Conservation (phyloP, 208 protist genomes). For the Phytomonas francai region DNA sequence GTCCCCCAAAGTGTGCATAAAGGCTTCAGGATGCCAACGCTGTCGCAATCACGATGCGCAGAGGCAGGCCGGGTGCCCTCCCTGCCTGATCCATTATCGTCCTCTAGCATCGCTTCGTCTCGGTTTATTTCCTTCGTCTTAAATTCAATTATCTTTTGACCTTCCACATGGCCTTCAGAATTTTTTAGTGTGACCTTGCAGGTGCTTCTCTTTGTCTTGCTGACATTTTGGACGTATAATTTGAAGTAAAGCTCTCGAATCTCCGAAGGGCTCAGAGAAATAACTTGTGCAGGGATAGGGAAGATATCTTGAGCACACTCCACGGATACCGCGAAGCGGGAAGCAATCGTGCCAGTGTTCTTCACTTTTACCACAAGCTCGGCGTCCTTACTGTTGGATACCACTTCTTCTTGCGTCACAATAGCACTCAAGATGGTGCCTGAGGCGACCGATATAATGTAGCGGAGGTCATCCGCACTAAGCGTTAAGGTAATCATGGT, state of each 20-base stretch:
- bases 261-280: slow-evolving; percentile 29
- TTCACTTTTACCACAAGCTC: slow-evolving; percentile 37
- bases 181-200: slow-evolving; percentile 51
- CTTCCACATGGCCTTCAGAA: slow-evolving; percentile 16
- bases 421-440: slow-evolving; percentile 41
- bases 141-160: not conserved
- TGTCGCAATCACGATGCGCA: not conserved
- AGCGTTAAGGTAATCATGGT: slow-evolving; percentile 66
- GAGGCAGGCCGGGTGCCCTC: not conserved
- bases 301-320: slow-evolving; percentile 40
- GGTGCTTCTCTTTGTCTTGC: slow-evolving; percentile 10
- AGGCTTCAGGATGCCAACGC: not conserved
- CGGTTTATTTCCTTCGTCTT: not conserved
- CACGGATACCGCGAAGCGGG: slow-evolving; percentile 37
- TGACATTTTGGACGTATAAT: slow-evolving; percentile 31
- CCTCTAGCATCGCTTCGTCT: not conserved
- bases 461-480: slow-evolving; percentile 67
- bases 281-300: slow-evolving; percentile 45
- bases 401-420: slow-evolving; percentile 26
- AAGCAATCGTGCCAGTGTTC: slow-evolving; percentile 51
- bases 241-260: slow-evolving; percentile 24
- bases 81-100: not conserved
- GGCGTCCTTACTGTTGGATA: slow-evolving; percentile 37
- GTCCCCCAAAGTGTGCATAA: not conserved
- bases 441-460: slow-evolving; percentile 50